Conservation (phyloP, 129 eudicot species). For the Artemisia argyi region DNA sequence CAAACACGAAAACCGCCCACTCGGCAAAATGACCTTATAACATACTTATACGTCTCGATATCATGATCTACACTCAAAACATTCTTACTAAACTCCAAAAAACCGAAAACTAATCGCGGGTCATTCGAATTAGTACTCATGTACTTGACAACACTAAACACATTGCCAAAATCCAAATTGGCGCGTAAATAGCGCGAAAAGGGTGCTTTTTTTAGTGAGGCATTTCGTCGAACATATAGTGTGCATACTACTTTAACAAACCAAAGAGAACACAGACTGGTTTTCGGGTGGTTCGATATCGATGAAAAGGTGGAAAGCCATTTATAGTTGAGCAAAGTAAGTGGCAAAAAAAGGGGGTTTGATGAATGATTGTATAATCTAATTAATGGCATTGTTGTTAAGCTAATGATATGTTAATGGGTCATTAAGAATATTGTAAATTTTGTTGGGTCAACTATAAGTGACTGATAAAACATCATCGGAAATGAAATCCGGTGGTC, state of each 20-base stretch:
- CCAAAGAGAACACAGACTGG: slow-evolving; percentile 35
- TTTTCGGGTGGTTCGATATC: slow-evolving; percentile 39
- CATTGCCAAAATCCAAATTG: slow-evolving; percentile 44
- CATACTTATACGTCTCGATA: slow-evolving; percentile 48
- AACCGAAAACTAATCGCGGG: slow-evolving; percentile 59
- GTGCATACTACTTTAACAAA: slow-evolving; percentile 78
- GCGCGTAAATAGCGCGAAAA: slow-evolving; percentile 27
- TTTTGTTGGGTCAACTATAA: too few species aligned
- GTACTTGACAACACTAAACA: slow-evolving; percentile 52
- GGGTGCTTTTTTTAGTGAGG: slow-evolving; percentile 35
- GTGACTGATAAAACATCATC: too few species aligned
- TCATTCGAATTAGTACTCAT: slow-evolving; percentile 34
- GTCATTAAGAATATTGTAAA: too few species aligned
- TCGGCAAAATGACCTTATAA: slow-evolving; percentile 60
- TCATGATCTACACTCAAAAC: slow-evolving; percentile 60
- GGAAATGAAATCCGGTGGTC: too few species aligned
- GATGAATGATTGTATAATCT: neutral
- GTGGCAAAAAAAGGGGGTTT: too few species aligned
- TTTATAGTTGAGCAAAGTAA: neutral
- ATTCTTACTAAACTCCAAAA: slow-evolving; percentile 55
- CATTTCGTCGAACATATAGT: slow-evolving; percentile 46
- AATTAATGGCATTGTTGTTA: neutral
- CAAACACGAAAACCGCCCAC: slow-evolving; percentile 36
- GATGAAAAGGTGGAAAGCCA: slow-evolving; percentile 9
- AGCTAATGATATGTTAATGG: too few species aligned